Base-by-base conservation (phyloP, 305 asterid species). In the Galium porrigens region DNA sequence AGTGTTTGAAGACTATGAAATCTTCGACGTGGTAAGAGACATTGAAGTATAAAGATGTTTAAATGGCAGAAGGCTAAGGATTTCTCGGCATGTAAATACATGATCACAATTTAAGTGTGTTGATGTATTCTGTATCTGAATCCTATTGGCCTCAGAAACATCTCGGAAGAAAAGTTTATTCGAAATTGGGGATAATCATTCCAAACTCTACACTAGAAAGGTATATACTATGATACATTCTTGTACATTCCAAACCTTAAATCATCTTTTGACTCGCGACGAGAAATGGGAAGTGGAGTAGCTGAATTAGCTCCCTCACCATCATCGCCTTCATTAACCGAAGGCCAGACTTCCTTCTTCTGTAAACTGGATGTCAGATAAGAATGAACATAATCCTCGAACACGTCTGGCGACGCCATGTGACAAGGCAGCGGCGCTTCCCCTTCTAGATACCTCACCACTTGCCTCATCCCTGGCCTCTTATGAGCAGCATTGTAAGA, bases 1-100 rank as follows among this genome's bases (percentile, higher is more conserved):
- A 91, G 96, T 94, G 56, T 89, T 89, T 73, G 84, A 81, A 71
- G 98, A 86, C 76, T 80, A 64, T 71, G 95, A 89, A 73, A 81
- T 86, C 56, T 83, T 85, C 68, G 85, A 79, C 11, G 87, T 84
- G 64, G 74, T 70, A 67, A 86, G 83, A 82, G 91, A 82, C 34
- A 69, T 73, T 54, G 94, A 80, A 78, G 95, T 82, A 58, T 86
- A 82, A 81, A 82, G 66, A 41, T 10, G 15, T 8, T 41, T 61
- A n/a, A 22, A 22, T 22, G 22, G 22, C 22, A 22, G 22, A 22
- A 22, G 0, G 22, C 0, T 89, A 75, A 83, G 57, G 81, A 80
- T 46, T 37, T 7, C 42, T 37, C 10, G 10, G 42, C 42, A 37
- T 37, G 42, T 37, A 37, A 37, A 2, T 36, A 6, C 8, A 36